A percentile compares a stretch with the other conserved stretches of the same genome.
Conservation (phyloP, 352 stramenopile genomes). For the Pythium phragmitis region DNA sequence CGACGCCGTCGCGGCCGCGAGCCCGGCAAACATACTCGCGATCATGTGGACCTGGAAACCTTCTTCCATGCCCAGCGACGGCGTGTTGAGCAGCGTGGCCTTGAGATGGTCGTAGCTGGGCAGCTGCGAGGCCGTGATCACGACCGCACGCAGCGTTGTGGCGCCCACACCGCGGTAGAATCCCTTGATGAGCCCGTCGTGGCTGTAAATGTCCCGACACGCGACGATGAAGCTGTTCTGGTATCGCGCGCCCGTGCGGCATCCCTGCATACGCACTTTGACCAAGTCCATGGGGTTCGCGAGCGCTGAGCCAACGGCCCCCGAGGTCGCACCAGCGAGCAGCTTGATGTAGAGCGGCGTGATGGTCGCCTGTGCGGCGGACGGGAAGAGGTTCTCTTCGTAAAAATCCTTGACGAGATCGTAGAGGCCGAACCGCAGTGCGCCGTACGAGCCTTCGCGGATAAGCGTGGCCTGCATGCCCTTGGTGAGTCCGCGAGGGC, state of each 20-base stretch:
- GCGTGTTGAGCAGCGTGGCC: slow-evolving; percentile 49
- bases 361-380: slow-evolving; percentile 31
- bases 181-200: slow-evolving; percentile 57
- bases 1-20: slow-evolving; percentile 64
- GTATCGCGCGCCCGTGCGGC: slow-evolving; percentile 60
- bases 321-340: slow-evolving; percentile 55
- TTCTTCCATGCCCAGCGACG: slow-evolving; percentile 44
- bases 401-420: slow-evolving; percentile 75
- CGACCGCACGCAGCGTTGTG: slow-evolving; percentile 68
- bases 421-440: slow-evolving; percentile 78
- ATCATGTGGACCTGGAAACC: slow-evolving; percentile 62
- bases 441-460: slow-evolving; percentile 75
- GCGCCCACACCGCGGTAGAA: slow-evolving; percentile 73
- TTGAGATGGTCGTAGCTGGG: slow-evolving; percentile 85
- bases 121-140: slow-evolving; percentile 73
- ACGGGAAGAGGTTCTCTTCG: slow-evolving; percentile 49
- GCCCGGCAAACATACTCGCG: slow-evolving; percentile 69
- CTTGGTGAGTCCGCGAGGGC: slow-evolving; percentile 50
- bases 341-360: slow-evolving; percentile 72
- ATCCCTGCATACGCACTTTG: slow-evolving; percentile 79
- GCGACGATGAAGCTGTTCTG: slow-evolving; percentile 59
- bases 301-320: slow-evolving; percentile 59
- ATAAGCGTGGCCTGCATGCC: slow-evolving; percentile 63
- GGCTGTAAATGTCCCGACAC: slow-evolving; percentile 57
- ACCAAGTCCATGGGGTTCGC: slow-evolving; percentile 81